These are phyloP conservation scores for Rhododendron williamsianum DNA, from an alignment of 148 eudicot species.

Conservation along the genomic window DNA sequence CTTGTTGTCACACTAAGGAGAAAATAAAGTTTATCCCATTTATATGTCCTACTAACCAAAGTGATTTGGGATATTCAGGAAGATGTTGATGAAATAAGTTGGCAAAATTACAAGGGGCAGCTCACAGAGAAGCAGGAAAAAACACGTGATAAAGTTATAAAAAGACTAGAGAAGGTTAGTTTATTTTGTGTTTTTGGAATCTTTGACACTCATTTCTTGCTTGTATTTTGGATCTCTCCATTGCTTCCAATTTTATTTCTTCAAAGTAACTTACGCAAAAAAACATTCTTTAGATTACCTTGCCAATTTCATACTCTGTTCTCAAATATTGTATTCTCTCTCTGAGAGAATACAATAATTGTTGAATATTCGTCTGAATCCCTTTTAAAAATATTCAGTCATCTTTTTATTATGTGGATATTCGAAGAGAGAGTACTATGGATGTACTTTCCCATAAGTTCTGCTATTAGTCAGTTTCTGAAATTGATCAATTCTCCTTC, in stretches of 20 bases:
- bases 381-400: background rate
- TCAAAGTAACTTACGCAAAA: background rate
- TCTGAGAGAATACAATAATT: background rate
- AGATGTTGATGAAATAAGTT: constrained; percentile 81
- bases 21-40: background rate
- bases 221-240: background rate
- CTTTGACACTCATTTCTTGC: background rate
- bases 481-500: background rate
- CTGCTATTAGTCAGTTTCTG: background rate
- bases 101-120: constrained; percentile 97
- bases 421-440: background rate
- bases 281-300: background rate
- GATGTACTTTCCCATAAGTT: background rate
- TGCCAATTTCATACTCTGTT: background rate
- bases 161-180: constrained; percentile 90
- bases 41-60: background rate
- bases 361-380: background rate
- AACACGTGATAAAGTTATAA: constrained; percentile 90
- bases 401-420: background rate
- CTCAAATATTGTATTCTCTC: background rate
- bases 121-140: constrained; percentile 99
- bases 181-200: background rate
- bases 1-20: background rate
- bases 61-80: constrained; percentile 40
- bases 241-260: background rate